Evolutionary conservation across 1,139 yeast genomes (phyloP).

Genomic region (Nakaseomyces sp.): DNA sequence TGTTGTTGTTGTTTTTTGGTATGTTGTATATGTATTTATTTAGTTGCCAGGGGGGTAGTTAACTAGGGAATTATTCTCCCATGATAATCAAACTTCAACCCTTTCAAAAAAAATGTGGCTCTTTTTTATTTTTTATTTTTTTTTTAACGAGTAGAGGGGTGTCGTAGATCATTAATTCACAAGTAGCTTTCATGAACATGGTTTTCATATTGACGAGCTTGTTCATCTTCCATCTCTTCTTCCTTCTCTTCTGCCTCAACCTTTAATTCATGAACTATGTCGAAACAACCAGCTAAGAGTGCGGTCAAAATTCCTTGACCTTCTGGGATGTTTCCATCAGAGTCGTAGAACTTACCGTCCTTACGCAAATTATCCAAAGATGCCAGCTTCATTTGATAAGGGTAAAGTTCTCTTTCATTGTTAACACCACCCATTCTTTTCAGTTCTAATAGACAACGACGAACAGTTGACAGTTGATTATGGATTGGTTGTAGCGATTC

Average conservation of each 20-base stretch:
- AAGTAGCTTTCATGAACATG: not conserved
- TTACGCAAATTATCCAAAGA: constrained; percentile 75
- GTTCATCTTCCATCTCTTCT: constrained; percentile 34
- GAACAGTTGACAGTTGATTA: constrained; percentile 83
- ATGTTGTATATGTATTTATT: not conserved
- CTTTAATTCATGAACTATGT: constrained; percentile 80
- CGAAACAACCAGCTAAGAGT: constrained; percentile 86
- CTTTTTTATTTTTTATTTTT: too few relatives aligned
- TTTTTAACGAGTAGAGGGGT: too few relatives aligned
- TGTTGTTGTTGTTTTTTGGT: not conserved
- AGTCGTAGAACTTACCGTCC: constrained; percentile 80
- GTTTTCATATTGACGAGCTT: constrained; percentile 14
- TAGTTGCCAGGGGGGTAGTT: constrained; percentile 1
- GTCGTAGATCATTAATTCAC: constrained; percentile 4
- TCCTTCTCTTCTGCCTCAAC: constrained; percentile 74
- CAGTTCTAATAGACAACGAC: constrained; percentile 80
- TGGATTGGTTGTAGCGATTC: constrained; percentile 89
- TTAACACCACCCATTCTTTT: constrained; percentile 88
- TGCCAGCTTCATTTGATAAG: constrained; percentile 89
- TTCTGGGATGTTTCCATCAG: constrained; percentile 83
- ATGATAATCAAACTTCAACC: too few relatives aligned
- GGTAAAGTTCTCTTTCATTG: constrained; percentile 79
- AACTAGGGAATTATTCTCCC: too few relatives aligned
- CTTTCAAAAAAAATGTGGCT: too few relatives aligned
- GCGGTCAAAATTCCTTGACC: constrained; percentile 95